Evolutionary conservation across 352 stramenopile species (phyloP).

Genomic region (Achlya hypogyna): DNA sequence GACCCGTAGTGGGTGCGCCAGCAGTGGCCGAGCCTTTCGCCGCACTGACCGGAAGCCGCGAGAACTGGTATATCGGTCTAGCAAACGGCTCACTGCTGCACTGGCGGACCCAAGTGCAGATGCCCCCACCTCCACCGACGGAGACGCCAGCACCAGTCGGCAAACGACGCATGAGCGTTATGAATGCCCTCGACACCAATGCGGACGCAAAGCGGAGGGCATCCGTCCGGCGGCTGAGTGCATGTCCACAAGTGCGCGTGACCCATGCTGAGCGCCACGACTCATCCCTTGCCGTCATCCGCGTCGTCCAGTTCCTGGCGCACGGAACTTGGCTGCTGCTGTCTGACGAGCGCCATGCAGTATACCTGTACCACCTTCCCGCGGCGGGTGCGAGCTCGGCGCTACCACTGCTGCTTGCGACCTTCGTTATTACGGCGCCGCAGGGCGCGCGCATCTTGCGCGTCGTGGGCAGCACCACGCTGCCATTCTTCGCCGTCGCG

Average conservation of each 20-base stretch:
- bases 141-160: background rate
- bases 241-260: background rate
- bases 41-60: background rate
- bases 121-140: background rate
- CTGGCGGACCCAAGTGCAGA: background rate
- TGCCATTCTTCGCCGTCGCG: background rate
- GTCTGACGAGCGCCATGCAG: background rate
- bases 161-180: background rate
- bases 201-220: background rate
- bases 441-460: background rate
- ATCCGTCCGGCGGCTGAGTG: background rate
- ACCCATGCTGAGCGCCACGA: background rate
- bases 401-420: background rate
- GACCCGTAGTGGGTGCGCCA: background rate
- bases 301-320: background rate
- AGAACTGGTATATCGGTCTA: background rate
- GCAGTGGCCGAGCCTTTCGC: background rate
- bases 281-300: background rate
- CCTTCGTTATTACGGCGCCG: background rate
- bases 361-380: background rate
- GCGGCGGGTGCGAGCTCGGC: background rate
- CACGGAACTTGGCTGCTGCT: conserved; percentile 2
- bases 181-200: background rate
- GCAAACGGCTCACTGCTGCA: background rate
- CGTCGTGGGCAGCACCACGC: background rate